phyloP scores from a whole-genome alignment of 768 basidiomycete genomes.

The Naematelia aurantialba region DNA sequence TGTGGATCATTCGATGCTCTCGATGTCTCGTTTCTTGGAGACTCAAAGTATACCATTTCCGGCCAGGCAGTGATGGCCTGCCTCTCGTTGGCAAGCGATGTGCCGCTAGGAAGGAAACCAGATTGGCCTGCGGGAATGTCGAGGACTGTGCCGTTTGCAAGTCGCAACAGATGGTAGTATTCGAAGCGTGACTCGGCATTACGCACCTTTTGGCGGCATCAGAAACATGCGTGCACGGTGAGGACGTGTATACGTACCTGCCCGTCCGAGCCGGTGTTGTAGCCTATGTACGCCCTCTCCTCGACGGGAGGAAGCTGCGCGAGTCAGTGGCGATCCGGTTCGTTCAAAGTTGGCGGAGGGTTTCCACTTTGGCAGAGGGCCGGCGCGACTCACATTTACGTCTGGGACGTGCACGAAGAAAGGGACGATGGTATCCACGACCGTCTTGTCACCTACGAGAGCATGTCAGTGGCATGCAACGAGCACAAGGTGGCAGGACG shows the following conservation, averaged over 20 bases:
- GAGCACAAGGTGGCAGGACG: not conserved
- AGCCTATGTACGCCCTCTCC: not conserved
- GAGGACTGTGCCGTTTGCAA: slow-evolving; percentile 21
- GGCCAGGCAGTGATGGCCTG: not conserved
- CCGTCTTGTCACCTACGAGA: not conserved
- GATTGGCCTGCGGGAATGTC: slow-evolving; percentile 25
- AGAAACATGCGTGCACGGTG: too few species aligned
- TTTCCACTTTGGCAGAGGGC: too few species aligned
- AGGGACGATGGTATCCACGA: slow-evolving; percentile 10
- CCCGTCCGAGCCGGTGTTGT: slow-evolving; percentile 8
- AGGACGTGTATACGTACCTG: too few species aligned
- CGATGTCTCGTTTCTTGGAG: not conserved
- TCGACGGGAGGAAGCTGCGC: slow-evolving; percentile 26
- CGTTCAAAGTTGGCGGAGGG: too few species aligned
- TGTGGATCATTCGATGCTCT: not conserved
- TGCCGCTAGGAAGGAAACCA: slow-evolving; percentile 13
- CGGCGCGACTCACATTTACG: slow-evolving; percentile 23
- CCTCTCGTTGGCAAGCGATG: not conserved
- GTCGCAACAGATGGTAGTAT: slow-evolving; percentile 15
- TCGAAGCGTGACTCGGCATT: slow-evolving; percentile 21
- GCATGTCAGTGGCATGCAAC: too few species aligned
- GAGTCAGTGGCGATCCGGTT: too few species aligned
- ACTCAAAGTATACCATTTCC: not conserved
- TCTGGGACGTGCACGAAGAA: slow-evolving; percentile 26
- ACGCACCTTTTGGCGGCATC: slow-evolving; percentile 7